Evolutionary conservation across 108 stramenopile genomes (phyloP).

Genomic region (Skeletonema grethae): DNA sequence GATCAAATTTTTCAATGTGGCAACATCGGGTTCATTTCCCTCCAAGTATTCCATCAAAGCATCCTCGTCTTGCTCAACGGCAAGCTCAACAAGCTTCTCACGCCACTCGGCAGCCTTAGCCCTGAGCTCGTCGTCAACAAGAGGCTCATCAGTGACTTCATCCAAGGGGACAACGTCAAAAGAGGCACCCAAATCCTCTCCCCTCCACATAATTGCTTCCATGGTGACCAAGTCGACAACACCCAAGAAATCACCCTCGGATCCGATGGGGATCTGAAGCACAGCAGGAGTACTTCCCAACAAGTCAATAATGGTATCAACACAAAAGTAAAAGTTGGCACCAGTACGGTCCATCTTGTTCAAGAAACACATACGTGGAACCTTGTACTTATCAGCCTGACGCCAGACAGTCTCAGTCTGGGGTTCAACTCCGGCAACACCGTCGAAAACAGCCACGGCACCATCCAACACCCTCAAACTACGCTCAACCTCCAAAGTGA

Average conservation of each 20-base stretch:
- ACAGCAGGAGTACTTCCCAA: conserved; percentile 94
- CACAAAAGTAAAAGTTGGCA: conserved; percentile 96
- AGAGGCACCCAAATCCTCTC: conserved; percentile 96
- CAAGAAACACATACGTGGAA: conserved; percentile 98
- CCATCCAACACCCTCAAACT: conserved; percentile 98
- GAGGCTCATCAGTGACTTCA: conserved; percentile 85
- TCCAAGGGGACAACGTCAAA: conserved; percentile 89
- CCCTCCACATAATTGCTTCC: conserved; percentile 95
- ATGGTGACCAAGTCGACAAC: conserved; percentile 97
- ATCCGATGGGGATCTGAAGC: conserved; percentile 94
- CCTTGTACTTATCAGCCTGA: conserved; percentile 96
- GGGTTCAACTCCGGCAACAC: conserved; percentile 99
- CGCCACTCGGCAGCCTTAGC: conserved; percentile 81
- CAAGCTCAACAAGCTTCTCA: conserved; percentile 85
- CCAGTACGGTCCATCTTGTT: conserved; percentile 99
- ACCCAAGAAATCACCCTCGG: conserved; percentile 91
- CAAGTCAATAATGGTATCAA: conserved; percentile 90
- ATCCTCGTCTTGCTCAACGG: conserved; percentile 92
- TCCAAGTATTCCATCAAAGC: conserved; percentile 89
- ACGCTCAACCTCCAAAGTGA: conserved; percentile 96
- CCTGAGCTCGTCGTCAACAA: conserved; percentile 88
- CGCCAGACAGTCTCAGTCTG: conserved; percentile 99
- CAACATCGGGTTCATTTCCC: conserved; percentile 81
- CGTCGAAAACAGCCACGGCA: conserved; percentile 98
- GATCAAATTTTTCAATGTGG: conserved; percentile 84